Percentiles rank a stretch among this genome's conserved stretches.
Evolutionary conservation across 2,329 filamentous ascomycete genomes (phyloP).

Genomic region (Ophiostoma sp.): DNA sequence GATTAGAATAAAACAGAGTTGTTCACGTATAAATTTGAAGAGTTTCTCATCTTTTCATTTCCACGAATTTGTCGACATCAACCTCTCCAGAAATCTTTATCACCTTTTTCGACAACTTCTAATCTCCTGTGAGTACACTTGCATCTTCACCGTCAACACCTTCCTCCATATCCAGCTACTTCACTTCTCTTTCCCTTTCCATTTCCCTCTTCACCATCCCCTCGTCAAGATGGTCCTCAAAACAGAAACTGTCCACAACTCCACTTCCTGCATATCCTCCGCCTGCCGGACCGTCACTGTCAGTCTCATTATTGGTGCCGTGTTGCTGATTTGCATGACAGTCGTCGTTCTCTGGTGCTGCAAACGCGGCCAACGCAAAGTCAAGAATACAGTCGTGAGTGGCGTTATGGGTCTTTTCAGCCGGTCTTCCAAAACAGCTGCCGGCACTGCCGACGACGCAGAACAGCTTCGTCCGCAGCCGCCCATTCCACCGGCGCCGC

Average conservation of each 20-base stretch:
- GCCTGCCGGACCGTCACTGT: background rate
- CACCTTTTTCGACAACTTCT: background rate
- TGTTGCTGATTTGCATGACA: conserved; percentile 3
- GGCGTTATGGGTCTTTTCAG: background rate
- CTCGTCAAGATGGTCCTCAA: background rate
- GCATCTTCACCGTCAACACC: background rate
- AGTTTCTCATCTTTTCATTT: background rate
- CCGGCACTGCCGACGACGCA: background rate
- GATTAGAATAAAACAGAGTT: no score
- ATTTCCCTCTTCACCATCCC: background rate
- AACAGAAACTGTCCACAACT: background rate
- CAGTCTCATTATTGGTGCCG: background rate
- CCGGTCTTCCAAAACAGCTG: background rate
- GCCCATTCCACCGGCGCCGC: background rate
- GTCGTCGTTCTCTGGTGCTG: background rate
- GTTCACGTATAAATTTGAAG: background rate
- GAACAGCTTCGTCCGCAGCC: background rate
- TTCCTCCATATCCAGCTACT: background rate
- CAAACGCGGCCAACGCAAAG: background rate
- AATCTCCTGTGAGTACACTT: background rate
- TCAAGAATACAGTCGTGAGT: background rate
- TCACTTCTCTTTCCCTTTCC: background rate
- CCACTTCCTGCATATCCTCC: background rate
- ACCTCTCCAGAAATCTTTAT: background rate
- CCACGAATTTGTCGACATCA: background rate